A percentile compares a stretch with the other conserved stretches of the same genome.
phyloP scores from a whole-genome alignment of 2,329 filamentous ascomycete genomes.

The Drechslera avenae region DNA sequence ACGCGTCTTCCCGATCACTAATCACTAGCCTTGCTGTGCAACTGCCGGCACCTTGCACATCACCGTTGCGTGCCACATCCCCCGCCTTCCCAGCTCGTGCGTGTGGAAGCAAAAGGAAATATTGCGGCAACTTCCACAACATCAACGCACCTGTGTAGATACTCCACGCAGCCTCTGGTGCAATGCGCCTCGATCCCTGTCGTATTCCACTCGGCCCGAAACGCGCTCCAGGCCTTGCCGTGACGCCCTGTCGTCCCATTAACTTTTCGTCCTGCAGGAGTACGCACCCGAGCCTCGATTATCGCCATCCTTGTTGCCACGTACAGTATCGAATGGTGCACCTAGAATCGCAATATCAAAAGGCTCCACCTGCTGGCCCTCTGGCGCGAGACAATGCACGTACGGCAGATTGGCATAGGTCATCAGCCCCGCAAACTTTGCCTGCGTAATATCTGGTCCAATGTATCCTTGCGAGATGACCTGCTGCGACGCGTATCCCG shows the following conservation, averaged over 20 bases:
- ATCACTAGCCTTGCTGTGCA: neutral
- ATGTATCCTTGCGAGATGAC: constrained; percentile 26
- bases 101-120: neutral
- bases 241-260: constrained; percentile 50
- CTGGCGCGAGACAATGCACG: constrained; percentile 52
- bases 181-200: constrained; percentile 56
- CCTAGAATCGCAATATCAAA: constrained; percentile 58
- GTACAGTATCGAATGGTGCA: constrained; percentile 57
- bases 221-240: constrained; percentile 58
- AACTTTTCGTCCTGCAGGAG: neutral
- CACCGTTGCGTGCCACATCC: neutral
- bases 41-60: neutral
- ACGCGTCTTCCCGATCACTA: neutral
- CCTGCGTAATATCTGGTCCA: constrained; percentile 36
- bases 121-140: neutral
- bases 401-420: constrained; percentile 57
- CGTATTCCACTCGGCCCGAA: constrained; percentile 60
- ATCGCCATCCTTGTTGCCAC: too few species aligned
- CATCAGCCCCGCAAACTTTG: constrained; percentile 50
- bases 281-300: too few species aligned
- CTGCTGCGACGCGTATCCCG: constrained; percentile 43
- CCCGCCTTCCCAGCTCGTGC: neutral
- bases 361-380: constrained; percentile 45
- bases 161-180: constrained; percentile 49
- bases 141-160: constrained; percentile 55